These are phyloP conservation scores for Tolypocladium amazonense DNA, from an alignment of 2,329 filamentous ascomycete species.

Conservation along the genomic window DNA sequence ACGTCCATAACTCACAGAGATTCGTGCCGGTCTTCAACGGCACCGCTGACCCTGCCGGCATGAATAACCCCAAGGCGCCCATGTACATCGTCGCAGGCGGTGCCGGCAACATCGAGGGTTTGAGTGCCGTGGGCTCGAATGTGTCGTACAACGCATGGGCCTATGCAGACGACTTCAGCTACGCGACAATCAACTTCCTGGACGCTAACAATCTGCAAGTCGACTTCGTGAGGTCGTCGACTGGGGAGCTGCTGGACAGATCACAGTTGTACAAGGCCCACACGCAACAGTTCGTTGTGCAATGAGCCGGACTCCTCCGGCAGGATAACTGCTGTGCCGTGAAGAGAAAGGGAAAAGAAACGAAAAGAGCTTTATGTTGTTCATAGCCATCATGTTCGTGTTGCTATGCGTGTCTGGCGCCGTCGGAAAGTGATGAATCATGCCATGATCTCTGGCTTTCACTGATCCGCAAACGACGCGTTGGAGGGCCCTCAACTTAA, in stretches of 20 bases:
- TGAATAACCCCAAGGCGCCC: constrained; percentile 21
- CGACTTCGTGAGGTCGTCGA: constrained; percentile 37
- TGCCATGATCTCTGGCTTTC: not conserved
- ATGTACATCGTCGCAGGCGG: constrained; percentile 38
- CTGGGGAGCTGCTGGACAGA: constrained; percentile 35
- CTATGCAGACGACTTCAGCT: constrained; percentile 41
- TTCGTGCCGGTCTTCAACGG: constrained; percentile 30
- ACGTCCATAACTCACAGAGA: constrained; percentile 48
- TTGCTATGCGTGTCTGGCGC: not conserved
- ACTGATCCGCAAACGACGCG: not conserved
- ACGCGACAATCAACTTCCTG: constrained; percentile 34
- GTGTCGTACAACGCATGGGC: constrained; percentile 34
- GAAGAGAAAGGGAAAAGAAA: not conserved
- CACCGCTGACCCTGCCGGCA: constrained; percentile 22
- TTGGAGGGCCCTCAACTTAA: not conserved
- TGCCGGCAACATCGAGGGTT: constrained; percentile 45
- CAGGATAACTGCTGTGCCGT: not conserved
- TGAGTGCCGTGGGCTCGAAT: constrained; percentile 29
- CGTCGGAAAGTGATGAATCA: no score
- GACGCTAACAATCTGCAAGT: constrained; percentile 35
- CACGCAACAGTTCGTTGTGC: constrained; percentile 30
- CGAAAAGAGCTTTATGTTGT: not conserved
- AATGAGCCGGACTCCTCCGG: constrained; percentile 7
- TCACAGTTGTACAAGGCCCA: constrained; percentile 39
- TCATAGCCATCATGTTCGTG: not conserved